Conservation (phyloP, 352 stramenopile species). For the Globisporangium nunn region DNA sequence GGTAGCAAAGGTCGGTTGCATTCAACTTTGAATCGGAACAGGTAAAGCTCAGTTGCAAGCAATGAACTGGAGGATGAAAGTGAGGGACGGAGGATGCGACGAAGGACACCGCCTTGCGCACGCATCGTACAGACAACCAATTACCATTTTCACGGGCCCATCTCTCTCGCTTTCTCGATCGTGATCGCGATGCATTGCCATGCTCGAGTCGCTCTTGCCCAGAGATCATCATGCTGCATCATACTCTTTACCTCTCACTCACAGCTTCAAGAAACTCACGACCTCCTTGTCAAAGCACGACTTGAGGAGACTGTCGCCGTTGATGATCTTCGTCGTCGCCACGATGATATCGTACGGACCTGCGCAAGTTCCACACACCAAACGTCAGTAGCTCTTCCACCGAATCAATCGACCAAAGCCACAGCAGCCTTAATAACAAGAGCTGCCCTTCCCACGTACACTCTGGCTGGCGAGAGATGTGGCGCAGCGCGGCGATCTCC, state of each 20-base stretch:
- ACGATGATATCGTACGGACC: constrained; percentile 90
- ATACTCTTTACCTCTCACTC: constrained; percentile 2
- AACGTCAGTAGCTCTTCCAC: background rate
- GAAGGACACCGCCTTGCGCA: too few species aligned
- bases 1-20: too few species aligned
- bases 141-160: too few species aligned
- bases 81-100: too few species aligned
- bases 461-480: constrained; percentile 87
- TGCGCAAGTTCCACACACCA: constrained; percentile 16
- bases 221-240: background rate
- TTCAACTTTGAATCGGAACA: too few species aligned
- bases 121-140: too few species aligned
- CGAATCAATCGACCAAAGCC: background rate
- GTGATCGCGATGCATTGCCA: too few species aligned
- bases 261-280: constrained; percentile 66
- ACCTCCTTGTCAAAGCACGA: constrained; percentile 84
- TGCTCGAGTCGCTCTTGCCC: too few species aligned
- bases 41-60: too few species aligned
- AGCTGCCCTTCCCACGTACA: constrained; percentile 59
- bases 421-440: background rate
- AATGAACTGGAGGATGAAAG: too few species aligned
- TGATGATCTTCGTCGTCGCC: constrained; percentile 91
- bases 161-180: too few species aligned
- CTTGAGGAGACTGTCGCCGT: constrained; percentile 80
- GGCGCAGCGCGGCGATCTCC: constrained; percentile 94